Percentiles rank a stretch among this genome's conserved stretches.
Evolutionary conservation across 2,329 filamentous ascomycete species (phyloP).

Genomic region (Pseudogymnoascus sp.): DNA sequence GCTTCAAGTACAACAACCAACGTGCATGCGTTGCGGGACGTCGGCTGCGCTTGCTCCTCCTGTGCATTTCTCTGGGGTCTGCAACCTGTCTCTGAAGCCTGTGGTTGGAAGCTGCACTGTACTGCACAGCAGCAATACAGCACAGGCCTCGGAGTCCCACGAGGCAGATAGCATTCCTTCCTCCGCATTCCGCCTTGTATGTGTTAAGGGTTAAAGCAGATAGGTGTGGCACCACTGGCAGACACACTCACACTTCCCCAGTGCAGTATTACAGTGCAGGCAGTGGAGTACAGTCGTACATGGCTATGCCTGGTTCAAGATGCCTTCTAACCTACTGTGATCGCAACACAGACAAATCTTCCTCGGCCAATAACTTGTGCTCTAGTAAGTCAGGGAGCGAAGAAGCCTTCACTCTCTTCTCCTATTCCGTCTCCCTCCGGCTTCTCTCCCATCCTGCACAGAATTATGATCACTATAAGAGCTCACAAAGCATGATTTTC

Average conservation of each 20-base stretch:
- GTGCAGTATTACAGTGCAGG: not conserved
- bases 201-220: not conserved
- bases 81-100: not conserved
- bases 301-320: not conserved
- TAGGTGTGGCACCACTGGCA: not conserved
- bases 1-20: not conserved
- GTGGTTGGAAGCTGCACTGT: not conserved
- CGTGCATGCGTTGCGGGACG: not conserved
- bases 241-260: not conserved
- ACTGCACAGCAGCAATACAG: not conserved
- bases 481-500: not conserved
- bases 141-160: not conserved
- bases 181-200: not conserved
- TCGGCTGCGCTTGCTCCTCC: not conserved
- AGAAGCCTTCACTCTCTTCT: not conserved
- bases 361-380: not conserved
- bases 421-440: not conserved
- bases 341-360: not conserved
- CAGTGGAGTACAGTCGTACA: not conserved
- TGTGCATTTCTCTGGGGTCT: not conserved
- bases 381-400: not conserved
- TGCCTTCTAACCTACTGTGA: not conserved
- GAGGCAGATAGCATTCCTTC: not conserved
- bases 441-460: not conserved
- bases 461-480: not conserved